phyloP scores from a whole-genome alignment of 2,329 filamentous ascomycete genomes.

The Ophiostoma pallidulum region DNA sequence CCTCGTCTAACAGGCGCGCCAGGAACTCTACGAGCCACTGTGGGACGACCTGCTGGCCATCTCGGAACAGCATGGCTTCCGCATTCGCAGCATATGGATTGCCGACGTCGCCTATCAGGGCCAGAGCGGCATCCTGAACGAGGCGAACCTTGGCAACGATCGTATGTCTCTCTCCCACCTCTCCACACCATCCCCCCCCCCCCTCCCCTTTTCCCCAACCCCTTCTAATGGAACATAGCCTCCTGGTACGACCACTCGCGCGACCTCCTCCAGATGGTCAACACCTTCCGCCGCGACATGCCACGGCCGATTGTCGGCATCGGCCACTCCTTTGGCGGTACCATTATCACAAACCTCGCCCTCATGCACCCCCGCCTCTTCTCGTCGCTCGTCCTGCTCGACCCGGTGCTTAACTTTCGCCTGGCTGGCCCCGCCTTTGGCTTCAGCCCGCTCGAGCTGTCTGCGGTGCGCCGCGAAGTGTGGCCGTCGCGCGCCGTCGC shows the following conservation, averaged over 20 bases:
- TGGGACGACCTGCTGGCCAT: conserved; percentile 70
- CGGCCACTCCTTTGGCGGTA: conserved; percentile 82
- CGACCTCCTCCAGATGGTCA: conserved; percentile 78
- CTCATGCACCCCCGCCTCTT: conserved; percentile 75
- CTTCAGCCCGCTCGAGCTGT: conserved; percentile 45
- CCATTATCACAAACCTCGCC: conserved; percentile 60
- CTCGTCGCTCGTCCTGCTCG: conserved; percentile 65
- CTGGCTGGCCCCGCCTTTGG: conserved; percentile 28
- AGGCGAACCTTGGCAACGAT: conserved; percentile 69
- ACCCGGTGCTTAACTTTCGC: conserved; percentile 68
- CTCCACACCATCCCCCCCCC: neutral
- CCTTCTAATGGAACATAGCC: conserved; percentile 37
- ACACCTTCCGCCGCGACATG: conserved; percentile 69
- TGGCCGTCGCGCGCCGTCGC: conserved; percentile 74
- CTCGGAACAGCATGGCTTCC: conserved; percentile 49
- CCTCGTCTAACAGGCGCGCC: neutral
- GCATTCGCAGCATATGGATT: conserved; percentile 79
- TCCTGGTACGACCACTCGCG: conserved; percentile 79
- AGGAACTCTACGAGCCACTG: conserved; percentile 83
- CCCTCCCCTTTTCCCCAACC: neutral
- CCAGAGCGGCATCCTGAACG: conserved; percentile 67
- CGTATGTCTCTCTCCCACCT: conserved; percentile 41
- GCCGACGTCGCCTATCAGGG: conserved; percentile 84
- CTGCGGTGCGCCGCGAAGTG: conserved; percentile 62
- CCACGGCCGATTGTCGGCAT: conserved; percentile 74